Conservation (phyloP, 148 eudicot genomes). For the Amaranthus cruentus region DNA sequence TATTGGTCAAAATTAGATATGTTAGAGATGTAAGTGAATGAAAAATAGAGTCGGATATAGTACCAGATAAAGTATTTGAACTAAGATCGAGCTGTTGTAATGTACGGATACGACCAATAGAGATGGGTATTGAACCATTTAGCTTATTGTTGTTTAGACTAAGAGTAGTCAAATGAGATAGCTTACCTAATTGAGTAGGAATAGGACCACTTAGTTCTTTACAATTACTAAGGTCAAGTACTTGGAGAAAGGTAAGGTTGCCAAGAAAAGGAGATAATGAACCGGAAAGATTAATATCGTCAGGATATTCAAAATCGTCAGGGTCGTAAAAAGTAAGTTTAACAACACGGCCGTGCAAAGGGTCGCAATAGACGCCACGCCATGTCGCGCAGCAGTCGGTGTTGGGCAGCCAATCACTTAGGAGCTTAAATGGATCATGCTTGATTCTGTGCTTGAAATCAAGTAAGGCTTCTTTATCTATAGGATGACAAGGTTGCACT, state of each 20-base stretch:
- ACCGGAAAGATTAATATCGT: conserved; percentile 48
- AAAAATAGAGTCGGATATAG: conserved; percentile 35
- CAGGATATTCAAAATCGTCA: conserved; percentile 3
- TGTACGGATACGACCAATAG: conserved; percentile 18
- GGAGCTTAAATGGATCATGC: conserved; percentile 34
- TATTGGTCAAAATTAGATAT: conserved; percentile 43
- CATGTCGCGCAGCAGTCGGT: conserved; percentile 66
- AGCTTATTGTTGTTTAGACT: conserved; percentile 48
- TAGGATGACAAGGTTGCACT: too few species aligned
- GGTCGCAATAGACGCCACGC: conserved; percentile 56
- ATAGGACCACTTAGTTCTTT: conserved; percentile 45
- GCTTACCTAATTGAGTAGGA: conserved; percentile 52
- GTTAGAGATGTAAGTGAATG: conserved; percentile 22
- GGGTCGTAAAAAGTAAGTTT: conserved; percentile 45
- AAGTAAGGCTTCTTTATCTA: too few species aligned
- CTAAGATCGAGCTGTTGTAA: too few species aligned
- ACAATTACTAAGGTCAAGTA: conserved; percentile 48
- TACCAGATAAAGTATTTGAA: too few species aligned
- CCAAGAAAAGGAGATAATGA: conserved; percentile 56
- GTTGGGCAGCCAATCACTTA: conserved; percentile 42
- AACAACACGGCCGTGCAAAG: conserved; percentile 41
- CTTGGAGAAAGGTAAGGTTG: conserved; percentile 42
- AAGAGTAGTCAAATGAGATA: conserved; percentile 36
- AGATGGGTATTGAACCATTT: conserved; percentile 47
- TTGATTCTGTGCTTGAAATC: conserved; percentile 45